These are phyloP conservation scores for Porogramme epimiltina DNA, from an alignment of 1,284 basidiomycete genomes.

Conservation along the genomic window DNA sequence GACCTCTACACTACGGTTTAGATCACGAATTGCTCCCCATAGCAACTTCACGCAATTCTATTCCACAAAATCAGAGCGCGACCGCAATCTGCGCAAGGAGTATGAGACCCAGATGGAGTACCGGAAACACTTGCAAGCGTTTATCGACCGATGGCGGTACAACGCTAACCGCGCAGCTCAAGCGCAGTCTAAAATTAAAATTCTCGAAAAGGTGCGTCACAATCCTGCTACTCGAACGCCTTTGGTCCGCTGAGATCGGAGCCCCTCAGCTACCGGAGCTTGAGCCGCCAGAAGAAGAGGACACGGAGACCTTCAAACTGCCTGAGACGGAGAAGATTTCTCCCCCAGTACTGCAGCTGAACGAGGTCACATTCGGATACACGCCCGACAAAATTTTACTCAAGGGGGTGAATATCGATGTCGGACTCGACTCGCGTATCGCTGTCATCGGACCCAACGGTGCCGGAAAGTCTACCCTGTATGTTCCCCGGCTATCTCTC, in stretches of 20 bases:
- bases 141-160: slow-evolving; percentile 97
- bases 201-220: slow-evolving; percentile 91
- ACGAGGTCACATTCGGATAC: slow-evolving; percentile 93
- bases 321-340: slow-evolving; percentile 96
- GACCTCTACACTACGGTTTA: background rate
- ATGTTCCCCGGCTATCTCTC: slow-evolving; percentile 24
- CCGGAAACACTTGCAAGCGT: slow-evolving; percentile 93
- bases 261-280: slow-evolving; percentile 91
- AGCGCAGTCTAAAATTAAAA: slow-evolving; percentile 87
- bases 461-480: slow-evolving; percentile 82
- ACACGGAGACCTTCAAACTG: slow-evolving; percentile 92
- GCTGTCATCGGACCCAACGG: slow-evolving; percentile 89
- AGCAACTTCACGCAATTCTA: slow-evolving; percentile 99
- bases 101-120: slow-evolving; percentile 97
- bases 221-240: background rate
- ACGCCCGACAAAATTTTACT: slow-evolving; percentile 80
- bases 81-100: slow-evolving; percentile 89
- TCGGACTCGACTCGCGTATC: slow-evolving; percentile 87
- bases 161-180: slow-evolving; percentile 82
- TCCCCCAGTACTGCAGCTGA: slow-evolving; percentile 93
- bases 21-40: background rate
- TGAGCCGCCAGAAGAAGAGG: slow-evolving; percentile 88
- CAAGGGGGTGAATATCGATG: slow-evolving; percentile 86
- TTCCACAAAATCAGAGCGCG: slow-evolving; percentile 95
- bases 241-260: background rate